Base-by-base conservation (phyloP, 805 yeast species). In the Middelhovenomyces tepae region DNA sequence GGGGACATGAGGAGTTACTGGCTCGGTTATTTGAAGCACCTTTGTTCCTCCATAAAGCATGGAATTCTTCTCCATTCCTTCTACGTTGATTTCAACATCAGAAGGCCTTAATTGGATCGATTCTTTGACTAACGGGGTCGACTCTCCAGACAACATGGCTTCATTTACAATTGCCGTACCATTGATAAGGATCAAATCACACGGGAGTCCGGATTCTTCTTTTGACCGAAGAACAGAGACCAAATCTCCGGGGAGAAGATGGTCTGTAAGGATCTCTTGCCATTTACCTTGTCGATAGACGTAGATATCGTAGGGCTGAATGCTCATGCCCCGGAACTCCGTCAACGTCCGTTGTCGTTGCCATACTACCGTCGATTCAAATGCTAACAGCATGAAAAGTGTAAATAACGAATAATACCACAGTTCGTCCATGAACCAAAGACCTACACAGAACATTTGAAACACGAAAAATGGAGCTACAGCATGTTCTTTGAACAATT, bases 121-220 rank as follows among this genome's bases (percentile, higher is more conserved):
- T 60, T 91, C 98, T 54, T 91, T 91, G 53, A 91, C 73, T 47
- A 91, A 66, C 5, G 98, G 98, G 27, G 98, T 91, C 4, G 96
- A 86, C 64, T 91, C 98, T 57, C 98, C 98, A 4, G 95, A 84
- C 36, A 91, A 75, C 98, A 91, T 91, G 16, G 98, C 98, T 67
- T 91, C 98, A 54, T 91, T 91, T 28, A 91, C 94, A 53, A 91
- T 91, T 45, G 94, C 91, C 13, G 94, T 71, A 33, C 98, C 98
- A 48, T 79, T 87, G 32, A 84, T 58, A 28, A 91, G 66, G 22
- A 91, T 59, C 60, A 91, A 60, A 59, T 91, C 98, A 65, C 98
- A 91, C 11, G 98, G 96, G 35, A 91, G 63, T 1, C 97, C 95
- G 42, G 80, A 72, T 36, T 85, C 97, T 32, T 89, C 98, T 34